Conservation (phyloP, 345 rosid genomes). For the Ailanthus altissimus region DNA sequence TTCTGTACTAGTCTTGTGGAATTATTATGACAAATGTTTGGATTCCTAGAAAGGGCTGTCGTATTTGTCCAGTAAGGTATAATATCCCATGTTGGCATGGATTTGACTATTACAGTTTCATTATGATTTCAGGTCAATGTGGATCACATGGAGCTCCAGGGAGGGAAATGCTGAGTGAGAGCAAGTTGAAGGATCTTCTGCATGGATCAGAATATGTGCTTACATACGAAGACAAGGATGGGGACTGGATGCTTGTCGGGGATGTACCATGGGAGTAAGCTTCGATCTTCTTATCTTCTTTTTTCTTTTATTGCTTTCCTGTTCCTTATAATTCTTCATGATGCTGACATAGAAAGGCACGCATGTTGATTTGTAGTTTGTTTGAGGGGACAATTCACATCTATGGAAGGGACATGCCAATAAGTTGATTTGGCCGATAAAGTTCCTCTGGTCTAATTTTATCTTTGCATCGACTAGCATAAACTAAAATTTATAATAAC, state of each 20-base stretch:
- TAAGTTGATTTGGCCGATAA: not conserved
- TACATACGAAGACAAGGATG: constrained; percentile 88
- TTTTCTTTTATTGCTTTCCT: not conserved
- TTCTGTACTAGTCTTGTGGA: constrained; percentile 14
- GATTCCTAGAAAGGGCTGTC: not conserved
- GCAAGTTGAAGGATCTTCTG: constrained; percentile 71
- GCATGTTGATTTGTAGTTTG: not conserved
- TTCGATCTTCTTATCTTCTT: constrained; percentile 13
- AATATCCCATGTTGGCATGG: not conserved
- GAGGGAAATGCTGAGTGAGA: constrained; percentile 69
- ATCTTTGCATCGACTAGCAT: not conserved
- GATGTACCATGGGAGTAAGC: constrained; percentile 99
- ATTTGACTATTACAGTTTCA: constrained; percentile 15
- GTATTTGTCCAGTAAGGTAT: not conserved
- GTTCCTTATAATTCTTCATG: not conserved
- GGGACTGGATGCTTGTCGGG: constrained; percentile 97
- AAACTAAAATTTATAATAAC: not conserved
- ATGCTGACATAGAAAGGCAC: not conserved
- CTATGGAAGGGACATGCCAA: no score
- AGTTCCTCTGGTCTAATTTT: not conserved
- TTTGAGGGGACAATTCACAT: not conserved
- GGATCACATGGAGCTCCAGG: constrained; percentile 63
- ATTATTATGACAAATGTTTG: not conserved
- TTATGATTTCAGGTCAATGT: constrained; percentile 61
- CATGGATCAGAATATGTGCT: constrained; percentile 89